Base-by-base conservation (phyloP, 352 stramenopile species). In the Pythium inflatum region DNA sequence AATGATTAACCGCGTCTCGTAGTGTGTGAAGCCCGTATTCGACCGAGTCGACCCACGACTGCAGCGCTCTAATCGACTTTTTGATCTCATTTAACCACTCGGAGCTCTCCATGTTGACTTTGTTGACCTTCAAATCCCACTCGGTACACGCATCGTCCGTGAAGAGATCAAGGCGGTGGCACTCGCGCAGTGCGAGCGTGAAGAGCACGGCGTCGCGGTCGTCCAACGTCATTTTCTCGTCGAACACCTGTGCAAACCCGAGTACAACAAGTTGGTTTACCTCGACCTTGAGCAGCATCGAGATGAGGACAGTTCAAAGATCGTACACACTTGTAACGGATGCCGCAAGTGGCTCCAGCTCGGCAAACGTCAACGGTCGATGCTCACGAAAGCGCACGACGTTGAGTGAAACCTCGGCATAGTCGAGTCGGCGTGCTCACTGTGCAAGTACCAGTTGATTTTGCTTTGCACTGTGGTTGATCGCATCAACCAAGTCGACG, bases 31-130 rank as follows among this genome's bases (percentile, higher is more conserved):
- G n/a, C n/a, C n/a, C n/a, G n/a, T n/a, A n/a, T n/a, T n/a, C n/a
- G n/a, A n/a, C n/a, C n/a, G 27, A n/a, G 64, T 1, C 20, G 31
- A 16, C 66, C 64, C 31, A 60, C 24, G 22, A 40, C 18, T 11
- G 14, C 22, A 12, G 58, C 63, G 40, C 55, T 40, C 13, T 2
- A 8, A 9, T 51, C 55, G 2, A 71, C 33, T 55, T 41, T 45
- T 71, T 58, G 41, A 71, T 27, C 18, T 33, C 33, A 5, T 14
- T 12, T 28, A 71, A 53, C 53, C 64, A 65, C 43, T 16, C 1
- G 2, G 64, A 41, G 27, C 53, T 69, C 27, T 71, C 65, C 56
- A 71, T 71, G 46, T 67, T 62, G 16, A 66, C 46, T 30, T 66
- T 65, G 46, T 62, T n/a, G 18, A 62, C 16, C 38, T 66, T 27